phyloP scores from a whole-genome alignment of 192 early-diverging fungal species.

The Coemansia sp. region DNA sequence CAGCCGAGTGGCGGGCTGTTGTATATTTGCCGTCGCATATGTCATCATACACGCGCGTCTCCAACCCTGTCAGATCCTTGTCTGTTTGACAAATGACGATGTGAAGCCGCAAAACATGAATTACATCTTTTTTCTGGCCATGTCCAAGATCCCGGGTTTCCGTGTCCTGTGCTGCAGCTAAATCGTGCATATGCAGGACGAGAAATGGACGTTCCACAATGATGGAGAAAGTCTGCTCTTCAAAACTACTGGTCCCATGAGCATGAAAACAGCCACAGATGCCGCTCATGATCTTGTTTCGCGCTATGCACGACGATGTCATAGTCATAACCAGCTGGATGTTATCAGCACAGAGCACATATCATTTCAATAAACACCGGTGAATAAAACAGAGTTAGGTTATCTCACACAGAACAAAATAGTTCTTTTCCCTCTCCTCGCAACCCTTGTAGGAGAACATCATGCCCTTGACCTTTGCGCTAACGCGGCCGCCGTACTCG shows the following conservation, averaged over 20 bases:
- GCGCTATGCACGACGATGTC: background rate
- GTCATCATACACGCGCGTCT: too few relatives aligned
- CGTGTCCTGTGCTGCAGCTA: background rate
- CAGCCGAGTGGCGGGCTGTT: too few relatives aligned
- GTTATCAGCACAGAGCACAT: background rate
- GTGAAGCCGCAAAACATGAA: background rate
- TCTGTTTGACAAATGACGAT: background rate
- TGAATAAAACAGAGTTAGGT: background rate
- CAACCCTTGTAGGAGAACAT: conserved; percentile 55
- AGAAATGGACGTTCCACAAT: background rate
- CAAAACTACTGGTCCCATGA: background rate
- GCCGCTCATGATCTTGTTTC: conserved; percentile 1
- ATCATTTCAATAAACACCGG: background rate
- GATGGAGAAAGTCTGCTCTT: background rate
- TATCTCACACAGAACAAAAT: conserved; percentile 56
- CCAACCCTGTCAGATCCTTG: too few relatives aligned
- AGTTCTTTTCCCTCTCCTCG: conserved; percentile 49
- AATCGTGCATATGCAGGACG: background rate
- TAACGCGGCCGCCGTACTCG: conserved; percentile 48
- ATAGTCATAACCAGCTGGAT: background rate
- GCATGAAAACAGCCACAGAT: background rate
- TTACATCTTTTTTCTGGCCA: background rate
- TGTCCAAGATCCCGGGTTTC: background rate
- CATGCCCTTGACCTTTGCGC: conserved; percentile 38
- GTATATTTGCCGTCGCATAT: too few relatives aligned